phyloP scores from a whole-genome alignment of 2,329 filamentous ascomycete genomes.

The Fusarium pilosicola region DNA sequence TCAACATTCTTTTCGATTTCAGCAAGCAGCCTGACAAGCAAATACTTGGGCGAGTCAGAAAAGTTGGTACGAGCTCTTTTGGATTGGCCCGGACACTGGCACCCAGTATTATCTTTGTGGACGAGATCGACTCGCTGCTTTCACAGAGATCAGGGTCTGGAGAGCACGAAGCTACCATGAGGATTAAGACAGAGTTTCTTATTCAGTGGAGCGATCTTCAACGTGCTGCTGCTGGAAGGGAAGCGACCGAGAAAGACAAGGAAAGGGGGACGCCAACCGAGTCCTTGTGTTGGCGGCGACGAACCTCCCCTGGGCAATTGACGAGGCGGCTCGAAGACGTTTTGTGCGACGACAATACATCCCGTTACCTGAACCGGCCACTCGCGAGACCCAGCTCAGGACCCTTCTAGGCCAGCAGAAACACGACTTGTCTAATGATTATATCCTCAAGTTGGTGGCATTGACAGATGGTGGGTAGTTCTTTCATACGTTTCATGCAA shows the following conservation, averaged over 20 bases:
- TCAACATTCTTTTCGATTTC: slow-evolving; percentile 98
- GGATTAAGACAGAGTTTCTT: slow-evolving; percentile 97
- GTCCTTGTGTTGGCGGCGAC: slow-evolving; percentile 95
- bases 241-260: slow-evolving; percentile 72
- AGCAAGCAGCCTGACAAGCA: slow-evolving; percentile 91
- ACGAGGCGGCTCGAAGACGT: slow-evolving; percentile 88
- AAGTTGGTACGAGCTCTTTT: slow-evolving; percentile 92
- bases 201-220: slow-evolving; percentile 98
- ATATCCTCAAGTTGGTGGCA: slow-evolving; percentile 78
- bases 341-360: slow-evolving; percentile 98
- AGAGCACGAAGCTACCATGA: slow-evolving; percentile 90
- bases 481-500: neutral
- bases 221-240: slow-evolving; percentile 87
- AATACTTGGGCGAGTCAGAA: slow-evolving; percentile 95
- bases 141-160: slow-evolving; percentile 84
- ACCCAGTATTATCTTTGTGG: slow-evolving; percentile 97
- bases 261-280: slow-evolving; percentile 81
- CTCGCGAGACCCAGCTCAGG: slow-evolving; percentile 80
- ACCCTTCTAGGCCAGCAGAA: slow-evolving; percentile 89
- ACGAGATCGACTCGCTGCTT: slow-evolving; percentile 95
- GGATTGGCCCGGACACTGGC: slow-evolving; percentile 87
- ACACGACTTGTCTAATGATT: slow-evolving; percentile 76
- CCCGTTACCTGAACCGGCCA: slow-evolving; percentile 85
- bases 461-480: slow-evolving; percentile 79
- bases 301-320: slow-evolving; percentile 97